Evolutionary conservation across 495 filamentous ascomycete species (phyloP), one percentile per base, ranked within the genome.

Genomic region (Halenospora varia): DNA sequence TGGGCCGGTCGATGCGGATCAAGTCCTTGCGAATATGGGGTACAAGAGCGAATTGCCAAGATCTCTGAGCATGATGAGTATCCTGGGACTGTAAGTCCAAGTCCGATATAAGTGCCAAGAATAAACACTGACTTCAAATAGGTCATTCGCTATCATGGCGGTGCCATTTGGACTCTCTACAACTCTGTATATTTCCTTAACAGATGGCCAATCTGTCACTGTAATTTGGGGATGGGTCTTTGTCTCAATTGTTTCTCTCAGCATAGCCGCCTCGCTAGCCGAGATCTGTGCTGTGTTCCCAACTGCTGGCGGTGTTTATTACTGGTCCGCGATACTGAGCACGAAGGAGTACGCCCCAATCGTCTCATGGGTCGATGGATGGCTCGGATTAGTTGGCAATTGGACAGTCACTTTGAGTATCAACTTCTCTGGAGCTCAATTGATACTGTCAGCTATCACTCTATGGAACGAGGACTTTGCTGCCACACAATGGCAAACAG

Each of bases 41-140:
- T 84, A 88, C 67, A 84, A 79, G 73, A 71, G 77, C 17, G 84
- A 88, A 56, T 62, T 88, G 61, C 82, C 83, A 25, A 76, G 83
- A 46, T 81, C 82, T 48, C 64, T 86, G 62, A 82, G 80, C 56
- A 85, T 86, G 83, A 68, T 85, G 62, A 84, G 81, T 67, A 76
- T 86, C n/a, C 72, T 86, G 8, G 83, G 82, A 47, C 65, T 86
- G 65, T 81, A 71, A 18, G 76, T 73, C 44, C 60, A 62, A 22
- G 59, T 67, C 19, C 46, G 6, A 42, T 42, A 15, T 22, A 46
- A 13, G 35, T 15, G 22, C 46, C 15, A 35, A 20, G 35, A 19
- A 40, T 46, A 39, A 17, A 2, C 18, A 25, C 46, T 48, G 46
- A 60, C n/a, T n/a, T 59, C 40, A 51, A 25, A 3, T 20, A 66